Base-by-base conservation (phyloP, 1,139 yeast genomes). In the Wickerhamomyces sp. region DNA sequence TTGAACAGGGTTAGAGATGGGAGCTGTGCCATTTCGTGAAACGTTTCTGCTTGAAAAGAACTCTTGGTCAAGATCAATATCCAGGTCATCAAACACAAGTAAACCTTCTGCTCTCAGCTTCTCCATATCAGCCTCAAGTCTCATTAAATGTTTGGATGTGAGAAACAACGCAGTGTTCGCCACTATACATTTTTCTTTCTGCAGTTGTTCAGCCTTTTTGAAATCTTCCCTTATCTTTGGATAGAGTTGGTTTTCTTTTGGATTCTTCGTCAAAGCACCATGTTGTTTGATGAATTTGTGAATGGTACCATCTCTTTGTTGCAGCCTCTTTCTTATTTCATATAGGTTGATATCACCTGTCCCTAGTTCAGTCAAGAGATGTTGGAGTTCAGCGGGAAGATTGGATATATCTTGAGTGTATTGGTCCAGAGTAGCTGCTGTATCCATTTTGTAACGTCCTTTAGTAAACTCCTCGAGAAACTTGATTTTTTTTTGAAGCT, bases 301-400 rank as follows among this genome's bases (percentile, higher is more conserved):
- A 36, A 91, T 64, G 48, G 80, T 86, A 16, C 73, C 67, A 54
- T 91, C 98, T 42, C 84, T 73, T 38, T 77, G 77, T 50, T 75
- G 79, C 45, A 79, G 75, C 49, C 83, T 74, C 55, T 75, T 76
- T 42, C 86, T 69, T 6, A 74, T 68, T 37, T 86, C 95, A 52
- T 73, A 73, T 22, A 81, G 65, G 49, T 75, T 78, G 26, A 66
- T 50, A 54, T 91, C 98, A 43, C 81, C 76, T 36, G 69, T 73
- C 35, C 81, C 73, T 33, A 91, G 70, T 57, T 91, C 97, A 36
- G 85, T 87, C 36, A 91, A 64, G 28, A 87, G 64, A 52, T 84
- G 87, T 37, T 80, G 80, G 32, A 91, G 73, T 58, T 91, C 98
- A 10, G 87, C 77, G n/a, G 96, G 96, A 28, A 91, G 68, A 53